Conservation (phyloP, 1,284 basidiomycete genomes). For the Serendipita sp. region DNA sequence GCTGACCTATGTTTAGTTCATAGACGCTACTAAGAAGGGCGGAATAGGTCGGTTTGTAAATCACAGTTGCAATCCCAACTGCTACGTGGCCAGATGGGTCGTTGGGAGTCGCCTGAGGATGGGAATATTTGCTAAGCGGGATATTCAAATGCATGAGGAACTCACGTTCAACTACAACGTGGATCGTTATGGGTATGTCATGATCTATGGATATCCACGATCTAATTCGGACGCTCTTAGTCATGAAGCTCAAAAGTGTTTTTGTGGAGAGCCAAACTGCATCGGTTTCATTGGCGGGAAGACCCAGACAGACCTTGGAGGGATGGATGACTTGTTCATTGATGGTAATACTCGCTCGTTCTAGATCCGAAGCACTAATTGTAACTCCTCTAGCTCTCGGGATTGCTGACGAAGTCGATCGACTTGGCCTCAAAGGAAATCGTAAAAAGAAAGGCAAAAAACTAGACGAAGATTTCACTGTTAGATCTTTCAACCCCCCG, state of each 20-base stretch:
- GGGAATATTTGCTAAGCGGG: constrained; percentile 92
- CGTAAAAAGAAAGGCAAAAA: constrained; percentile 87
- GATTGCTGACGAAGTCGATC: constrained; percentile 81
- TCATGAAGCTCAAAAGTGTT: constrained; percentile 90
- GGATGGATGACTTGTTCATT: constrained; percentile 90
- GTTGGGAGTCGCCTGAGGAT: constrained; percentile 84
- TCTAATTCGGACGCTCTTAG: constrained; percentile 26
- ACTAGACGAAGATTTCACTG: constrained; percentile 86
- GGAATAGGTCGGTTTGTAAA: constrained; percentile 96
- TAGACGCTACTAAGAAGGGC: constrained; percentile 95
- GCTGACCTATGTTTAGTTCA: constrained; percentile 45
- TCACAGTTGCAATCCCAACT: constrained; percentile 96
- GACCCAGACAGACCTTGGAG: constrained; percentile 90
- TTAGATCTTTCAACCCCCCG: constrained; percentile 23
- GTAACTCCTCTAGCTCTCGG: constrained; percentile 58
- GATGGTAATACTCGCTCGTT: constrained; percentile 51
- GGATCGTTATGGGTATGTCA: constrained; percentile 85
- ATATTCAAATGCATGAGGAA: constrained; percentile 76
- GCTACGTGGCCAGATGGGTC: constrained; percentile 99
- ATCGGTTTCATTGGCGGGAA: constrained; percentile 95
- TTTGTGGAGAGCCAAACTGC: constrained; percentile 92
- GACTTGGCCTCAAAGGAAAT: constrained; percentile 67
- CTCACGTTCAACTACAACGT: constrained; percentile 99
- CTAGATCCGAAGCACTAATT: not conserved
- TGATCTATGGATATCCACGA: not conserved